A percentile compares a stretch with the other conserved stretches of the same genome.
phyloP scores from a whole-genome alignment of 164 flowering plant species.

The Echeveria elegans region DNA sequence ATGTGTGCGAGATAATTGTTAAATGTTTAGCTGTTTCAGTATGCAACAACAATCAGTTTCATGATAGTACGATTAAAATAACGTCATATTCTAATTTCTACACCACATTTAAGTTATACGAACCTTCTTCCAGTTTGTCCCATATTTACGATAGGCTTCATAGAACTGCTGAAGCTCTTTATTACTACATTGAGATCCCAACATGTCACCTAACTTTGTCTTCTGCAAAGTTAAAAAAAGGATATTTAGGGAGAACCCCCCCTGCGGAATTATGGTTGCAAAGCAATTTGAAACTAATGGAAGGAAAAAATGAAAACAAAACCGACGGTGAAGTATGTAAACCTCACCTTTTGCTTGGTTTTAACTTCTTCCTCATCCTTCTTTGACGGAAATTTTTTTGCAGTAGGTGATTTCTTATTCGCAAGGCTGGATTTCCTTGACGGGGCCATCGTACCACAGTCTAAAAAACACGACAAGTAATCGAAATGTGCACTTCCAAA shows the following conservation, averaged over 20 bases:
- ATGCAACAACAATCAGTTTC: not conserved
- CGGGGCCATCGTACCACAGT: not conserved
- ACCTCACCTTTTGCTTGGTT: not conserved
- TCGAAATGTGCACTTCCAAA: not conserved
- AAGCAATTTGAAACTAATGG: not conserved
- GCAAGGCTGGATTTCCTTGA: not conserved
- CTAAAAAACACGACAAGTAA: not conserved
- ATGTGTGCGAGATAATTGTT: not conserved
- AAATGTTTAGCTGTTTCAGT: not conserved
- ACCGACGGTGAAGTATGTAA: not conserved
- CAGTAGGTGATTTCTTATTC: conserved; percentile 5
- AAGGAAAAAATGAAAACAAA: not conserved
- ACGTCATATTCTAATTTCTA: no score
- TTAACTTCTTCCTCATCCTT: conserved; percentile 1
- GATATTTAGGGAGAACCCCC: not conserved
- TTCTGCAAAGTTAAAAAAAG: conserved; percentile 33
- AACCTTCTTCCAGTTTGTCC: conserved; percentile 95
- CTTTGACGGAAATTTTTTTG: not conserved
- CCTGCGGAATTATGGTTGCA: not conserved
- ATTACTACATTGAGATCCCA: conserved; percentile 86
- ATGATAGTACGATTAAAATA: not conserved
- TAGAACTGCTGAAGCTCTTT: conserved; percentile 83
- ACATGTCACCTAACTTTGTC: conserved; percentile 68
- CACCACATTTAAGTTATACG: conserved; percentile 2
- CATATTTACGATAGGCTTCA: conserved; percentile 74